Evolutionary conservation across 2,329 filamentous ascomycete species (phyloP), one percentile per base, ranked within the genome.

Genomic region (Ceratocystiopsis brevicomis): DNA sequence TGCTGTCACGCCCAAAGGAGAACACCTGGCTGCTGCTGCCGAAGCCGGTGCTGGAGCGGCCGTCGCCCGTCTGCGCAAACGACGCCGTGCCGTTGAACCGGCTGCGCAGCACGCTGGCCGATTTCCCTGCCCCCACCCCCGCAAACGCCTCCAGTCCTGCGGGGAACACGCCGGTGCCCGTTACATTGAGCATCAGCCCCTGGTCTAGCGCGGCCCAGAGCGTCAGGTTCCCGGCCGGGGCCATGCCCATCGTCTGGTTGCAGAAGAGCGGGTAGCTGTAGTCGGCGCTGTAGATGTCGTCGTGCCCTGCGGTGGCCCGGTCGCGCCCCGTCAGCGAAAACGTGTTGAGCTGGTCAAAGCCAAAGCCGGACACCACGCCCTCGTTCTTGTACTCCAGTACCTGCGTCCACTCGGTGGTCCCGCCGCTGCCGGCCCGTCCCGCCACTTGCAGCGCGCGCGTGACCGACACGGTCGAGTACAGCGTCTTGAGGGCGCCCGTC

Each of bases 181-280:
- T 45, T 1, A 65, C 53, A 16, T 57, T 54, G 32, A 64, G 47
- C 6, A 56, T 45, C 37, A 66, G 52, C 1, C 62, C 62, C 48
- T 71, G 67, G 21, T 61, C 53, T 1, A 67, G 49, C 35, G 56
- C 47, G 1, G 62, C 64, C 50, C 52, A 59, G 41, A 73, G 58
- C n/a, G 61, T 63, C 42, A 68, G 57, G 49, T 68, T 64, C 14
- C 63, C 63, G 32, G 61, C 54, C 3, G 61, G 43, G 21, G 64
- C 53, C 13, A 61, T 54, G 14, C 56, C 53, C 44, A 68, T 68
- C 2, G 66, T 67, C 15, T 66, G 69, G 51, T 71, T 71, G 40
- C 71, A 71, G 50, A 62, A 66, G 1, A 83, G 57, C 0, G 78
- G 78, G 51, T 80, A 84, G 10, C 57, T 57, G 54, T 76, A 80